These are phyloP conservation scores for Sarocladium oryzae DNA, from an alignment of 2,329 filamentous ascomycete species.

Conservation along the genomic window DNA sequence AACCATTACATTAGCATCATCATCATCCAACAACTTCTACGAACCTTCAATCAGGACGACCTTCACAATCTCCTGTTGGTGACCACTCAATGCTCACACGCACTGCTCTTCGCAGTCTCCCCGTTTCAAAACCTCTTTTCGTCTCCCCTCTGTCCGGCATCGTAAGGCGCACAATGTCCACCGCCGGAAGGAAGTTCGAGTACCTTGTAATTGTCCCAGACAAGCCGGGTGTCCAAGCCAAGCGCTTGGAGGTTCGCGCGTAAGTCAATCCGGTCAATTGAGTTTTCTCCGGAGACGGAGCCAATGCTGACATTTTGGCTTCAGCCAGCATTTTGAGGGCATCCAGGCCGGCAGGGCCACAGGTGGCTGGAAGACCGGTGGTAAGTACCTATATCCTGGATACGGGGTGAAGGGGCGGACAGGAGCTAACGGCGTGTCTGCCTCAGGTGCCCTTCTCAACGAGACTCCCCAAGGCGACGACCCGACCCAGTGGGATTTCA, in stretches of 20 bases:
- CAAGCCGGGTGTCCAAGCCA: slow-evolving; percentile 51
- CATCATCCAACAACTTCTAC: neutral
- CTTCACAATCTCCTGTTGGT: too few relatives aligned
- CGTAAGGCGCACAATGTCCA: slow-evolving; percentile 5
- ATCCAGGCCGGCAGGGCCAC: slow-evolving; percentile 45
- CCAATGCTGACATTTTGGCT: too few relatives aligned
- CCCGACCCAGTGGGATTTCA: slow-evolving; percentile 57
- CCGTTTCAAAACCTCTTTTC: neutral
- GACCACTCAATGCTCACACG: neutral
- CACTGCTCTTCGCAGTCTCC: neutral
- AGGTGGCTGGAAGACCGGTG: slow-evolving; percentile 58
- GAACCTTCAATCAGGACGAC: too few relatives aligned
- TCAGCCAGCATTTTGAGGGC: slow-evolving; percentile 46
- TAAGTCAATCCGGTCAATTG: slow-evolving; percentile 29
- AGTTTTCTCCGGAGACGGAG: too few relatives aligned
- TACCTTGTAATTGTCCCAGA: slow-evolving; percentile 67
- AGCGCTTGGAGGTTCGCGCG: slow-evolving; percentile 56
- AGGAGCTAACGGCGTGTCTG: too few relatives aligned
- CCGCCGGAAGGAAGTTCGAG: slow-evolving; percentile 42
- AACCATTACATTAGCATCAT: neutral
- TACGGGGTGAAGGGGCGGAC: too few relatives aligned
- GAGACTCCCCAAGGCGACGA: slow-evolving; percentile 57
- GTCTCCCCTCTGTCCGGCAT: neutral
- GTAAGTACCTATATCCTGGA: slow-evolving; percentile 34
- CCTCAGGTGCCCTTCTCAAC: slow-evolving; percentile 59